Percentiles rank a stretch among this genome's conserved stretches.
phyloP scores from a whole-genome alignment of 2,329 filamentous ascomycete species.

The Cadophora sp. region DNA sequence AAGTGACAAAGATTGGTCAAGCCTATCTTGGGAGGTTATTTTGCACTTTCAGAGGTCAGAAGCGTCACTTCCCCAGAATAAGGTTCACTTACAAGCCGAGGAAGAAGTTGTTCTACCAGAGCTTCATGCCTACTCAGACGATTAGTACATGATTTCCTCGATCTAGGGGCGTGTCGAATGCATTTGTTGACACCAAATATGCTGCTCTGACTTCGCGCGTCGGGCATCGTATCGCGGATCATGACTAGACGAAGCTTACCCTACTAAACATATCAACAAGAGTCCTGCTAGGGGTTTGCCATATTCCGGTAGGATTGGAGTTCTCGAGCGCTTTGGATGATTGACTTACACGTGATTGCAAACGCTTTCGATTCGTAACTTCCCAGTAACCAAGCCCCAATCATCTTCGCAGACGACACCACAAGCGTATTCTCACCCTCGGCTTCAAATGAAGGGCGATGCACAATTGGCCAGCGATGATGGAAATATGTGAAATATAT shows the following conservation, averaged over 20 bases:
- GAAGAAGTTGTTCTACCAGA: constrained; percentile 41
- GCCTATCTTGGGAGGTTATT: constrained; percentile 42
- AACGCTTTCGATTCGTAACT: constrained; percentile 39
- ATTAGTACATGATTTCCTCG: neutral
- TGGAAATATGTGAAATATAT: constrained; percentile 51
- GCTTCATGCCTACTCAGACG: constrained; percentile 36
- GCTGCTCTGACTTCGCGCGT: neutral
- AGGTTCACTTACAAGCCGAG: constrained; percentile 34
- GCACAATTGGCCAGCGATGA: constrained; percentile 50
- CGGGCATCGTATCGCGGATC: neutral
- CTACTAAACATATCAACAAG: neutral
- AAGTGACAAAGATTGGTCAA: constrained; percentile 31
- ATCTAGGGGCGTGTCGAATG: neutral
- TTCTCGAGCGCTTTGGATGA: neutral
- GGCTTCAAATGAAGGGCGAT: constrained; percentile 46
- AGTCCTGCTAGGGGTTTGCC: neutral
- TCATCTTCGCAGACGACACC: constrained; percentile 46
- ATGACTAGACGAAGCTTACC: neutral
- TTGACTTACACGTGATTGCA: constrained; percentile 38
- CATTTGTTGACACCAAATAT: neutral
- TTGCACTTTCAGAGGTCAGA: constrained; percentile 28
- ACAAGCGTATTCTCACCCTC: constrained; percentile 42
- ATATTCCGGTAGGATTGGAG: neutral
- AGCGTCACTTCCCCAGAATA: neutral
- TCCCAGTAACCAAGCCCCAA: constrained; percentile 48